phyloP scores from a whole-genome alignment of 345 rosid genomes.

The Camelina laxa region DNA sequence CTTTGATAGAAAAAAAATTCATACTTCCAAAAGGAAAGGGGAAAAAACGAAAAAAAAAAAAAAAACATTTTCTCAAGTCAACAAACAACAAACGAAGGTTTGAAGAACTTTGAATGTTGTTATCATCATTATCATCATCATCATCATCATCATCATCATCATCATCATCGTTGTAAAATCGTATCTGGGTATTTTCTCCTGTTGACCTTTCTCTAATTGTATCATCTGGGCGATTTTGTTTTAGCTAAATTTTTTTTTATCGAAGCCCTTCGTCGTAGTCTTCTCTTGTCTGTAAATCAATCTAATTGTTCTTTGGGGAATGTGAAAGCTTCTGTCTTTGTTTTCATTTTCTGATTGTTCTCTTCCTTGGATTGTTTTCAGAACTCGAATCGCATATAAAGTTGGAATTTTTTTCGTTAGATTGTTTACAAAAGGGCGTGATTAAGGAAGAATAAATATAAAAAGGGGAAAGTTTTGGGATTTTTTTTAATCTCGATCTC shows the following conservation, averaged over 20 bases:
- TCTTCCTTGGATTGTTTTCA: neutral
- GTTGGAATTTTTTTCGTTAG: slow-evolving; percentile 34
- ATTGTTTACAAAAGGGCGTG: slow-evolving; percentile 20
- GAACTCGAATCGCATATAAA: slow-evolving; percentile 32
- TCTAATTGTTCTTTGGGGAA: neutral
- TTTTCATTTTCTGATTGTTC: slow-evolving; percentile 35
- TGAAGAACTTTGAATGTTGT: slow-evolving; percentile 39
- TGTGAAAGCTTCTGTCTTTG: slow-evolving; percentile 28
- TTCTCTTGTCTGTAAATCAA: slow-evolving; percentile 24
- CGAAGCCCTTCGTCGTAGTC: slow-evolving; percentile 29
- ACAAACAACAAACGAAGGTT: slow-evolving; percentile 59
- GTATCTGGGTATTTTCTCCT: slow-evolving; percentile 25
- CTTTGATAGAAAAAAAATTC: slow-evolving; percentile 26
- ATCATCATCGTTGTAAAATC: slow-evolving; percentile 29
- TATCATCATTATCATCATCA: slow-evolving; percentile 44
- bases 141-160: slow-evolving; percentile 49
- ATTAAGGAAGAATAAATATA: slow-evolving; percentile 16
- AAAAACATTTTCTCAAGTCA: slow-evolving; percentile 48
- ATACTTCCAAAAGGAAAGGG: slow-evolving; percentile 35
- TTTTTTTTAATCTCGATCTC: slow-evolving; percentile 13
- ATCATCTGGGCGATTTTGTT: slow-evolving; percentile 7
- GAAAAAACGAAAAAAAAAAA: slow-evolving; percentile 11
- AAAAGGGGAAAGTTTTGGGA: neutral
- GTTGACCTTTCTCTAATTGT: slow-evolving; percentile 34
- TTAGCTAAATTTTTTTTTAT: neutral